Conservation (phyloP, 2,329 filamentous ascomycete species). For the Mariannaea sp. region DNA sequence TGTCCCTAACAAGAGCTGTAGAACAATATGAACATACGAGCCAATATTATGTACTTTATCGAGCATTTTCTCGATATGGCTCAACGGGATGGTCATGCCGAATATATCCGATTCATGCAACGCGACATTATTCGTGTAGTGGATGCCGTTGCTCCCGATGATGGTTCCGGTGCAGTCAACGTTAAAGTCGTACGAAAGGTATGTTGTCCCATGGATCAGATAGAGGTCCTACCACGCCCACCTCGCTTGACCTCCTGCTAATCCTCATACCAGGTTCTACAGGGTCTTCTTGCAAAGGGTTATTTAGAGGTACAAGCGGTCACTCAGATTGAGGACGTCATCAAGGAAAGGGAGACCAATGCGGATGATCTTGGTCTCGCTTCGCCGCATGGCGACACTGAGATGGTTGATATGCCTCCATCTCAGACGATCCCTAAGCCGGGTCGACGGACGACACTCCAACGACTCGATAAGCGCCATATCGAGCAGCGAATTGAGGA, state of each 20-base stretch:
- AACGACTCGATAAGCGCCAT: constrained; percentile 76
- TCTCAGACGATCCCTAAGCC: constrained; percentile 48
- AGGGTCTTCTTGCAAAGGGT: constrained; percentile 69
- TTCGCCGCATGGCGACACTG: constrained; percentile 53
- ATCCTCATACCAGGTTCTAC: constrained; percentile 59
- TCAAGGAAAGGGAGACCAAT: constrained; percentile 76
- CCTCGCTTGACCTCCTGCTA: constrained; percentile 16
- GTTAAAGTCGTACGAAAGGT: constrained; percentile 90
- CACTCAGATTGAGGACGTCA: constrained; percentile 77
- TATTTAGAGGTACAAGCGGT: constrained; percentile 79
- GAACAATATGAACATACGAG: constrained; percentile 95
- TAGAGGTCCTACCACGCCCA: not conserved
- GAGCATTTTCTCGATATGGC: constrained; percentile 92
- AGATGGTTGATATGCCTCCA: constrained; percentile 48
- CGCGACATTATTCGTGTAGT: constrained; percentile 90
- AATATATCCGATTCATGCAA: constrained; percentile 94
- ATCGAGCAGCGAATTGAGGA: constrained; percentile 97
- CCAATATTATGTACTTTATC: constrained; percentile 99
- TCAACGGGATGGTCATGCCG: constrained; percentile 72
- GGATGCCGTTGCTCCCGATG: constrained; percentile 85
- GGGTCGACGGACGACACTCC: constrained; percentile 40
- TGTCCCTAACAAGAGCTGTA: constrained; percentile 44
- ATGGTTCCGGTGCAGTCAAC: constrained; percentile 88
- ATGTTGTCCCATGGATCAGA: constrained; percentile 31
- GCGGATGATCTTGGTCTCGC: constrained; percentile 59